Evolutionary conservation across 306 rosid genomes (phyloP), one percentile per base, ranked within the genome.

Genomic region (Trichosanthes truncata): DNA sequence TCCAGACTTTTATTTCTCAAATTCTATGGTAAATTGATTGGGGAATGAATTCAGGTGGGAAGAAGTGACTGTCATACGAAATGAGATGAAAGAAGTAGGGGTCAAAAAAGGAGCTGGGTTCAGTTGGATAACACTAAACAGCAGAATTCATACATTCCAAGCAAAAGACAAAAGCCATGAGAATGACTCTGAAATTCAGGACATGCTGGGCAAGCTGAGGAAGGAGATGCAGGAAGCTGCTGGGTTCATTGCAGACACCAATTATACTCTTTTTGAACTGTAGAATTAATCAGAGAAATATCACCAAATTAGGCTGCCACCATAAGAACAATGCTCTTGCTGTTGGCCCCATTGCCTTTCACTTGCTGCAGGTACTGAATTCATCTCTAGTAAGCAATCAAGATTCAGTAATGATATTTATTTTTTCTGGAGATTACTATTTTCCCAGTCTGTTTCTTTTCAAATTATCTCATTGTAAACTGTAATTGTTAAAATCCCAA

Each of bases 121-220:
- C 81, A 92, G 98, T 83, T 94, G 97, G 98, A 88, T 94, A 61
- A 76, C 86, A 1, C 87, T 89, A 7, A 86, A 92, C 88, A 92
- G 93, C 56, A 73, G 76, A 40, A 72, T 91, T 77, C 96, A 90
- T 66, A 59, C 87, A 60, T 94, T 94, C 85, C 94, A 87, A 82
- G 96, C 96, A 31, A 94, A 94, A 81, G 92, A 94, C 81, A 83
- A 74, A 35, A 86, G 87, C 67, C 96, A 92, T 74, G 90, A 90
- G 78, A 84, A 82, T 84, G 87, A 88, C 84, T 68, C 78, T 13
- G 96, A 88, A 81, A 90, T 94, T 87, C 97, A 88, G 83, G 86
- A 83, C 77, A 87, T 88, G 94, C 84, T 94, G 48, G 77, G 79
- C 23, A 77, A 89, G 81, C 84, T 92, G 21, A 87, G 86, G 80